Conservation (phyloP, 129 eudicot genomes). For the Lactuca saligna region DNA sequence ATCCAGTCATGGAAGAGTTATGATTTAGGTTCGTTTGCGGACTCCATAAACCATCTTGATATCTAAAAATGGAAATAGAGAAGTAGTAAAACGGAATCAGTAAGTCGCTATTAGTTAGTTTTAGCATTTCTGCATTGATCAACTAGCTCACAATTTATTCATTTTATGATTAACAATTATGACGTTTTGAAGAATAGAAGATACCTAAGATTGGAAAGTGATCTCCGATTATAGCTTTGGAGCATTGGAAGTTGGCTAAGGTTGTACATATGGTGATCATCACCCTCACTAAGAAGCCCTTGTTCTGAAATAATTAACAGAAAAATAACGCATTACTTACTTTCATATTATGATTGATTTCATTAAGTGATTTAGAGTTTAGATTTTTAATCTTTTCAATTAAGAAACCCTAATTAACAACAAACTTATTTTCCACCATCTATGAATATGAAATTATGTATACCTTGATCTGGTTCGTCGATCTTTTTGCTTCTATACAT, state of each 20-base stretch:
- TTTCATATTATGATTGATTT: neutral
- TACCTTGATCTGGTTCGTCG: conserved; percentile 81
- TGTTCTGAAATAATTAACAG: conserved; percentile 39
- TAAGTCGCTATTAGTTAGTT: neutral
- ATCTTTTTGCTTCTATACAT: conserved; percentile 91
- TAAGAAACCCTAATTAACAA: conserved; percentile 20
- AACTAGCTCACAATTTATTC: neutral
- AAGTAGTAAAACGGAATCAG: neutral
- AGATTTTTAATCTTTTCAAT: neutral
- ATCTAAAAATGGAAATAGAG: conserved; percentile 33
- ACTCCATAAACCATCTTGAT: conserved; percentile 54
- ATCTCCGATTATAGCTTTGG: conserved; percentile 55
- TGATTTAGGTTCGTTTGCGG: conserved; percentile 38
- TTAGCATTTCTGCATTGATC: neutral
- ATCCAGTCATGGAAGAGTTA: conserved; percentile 37
- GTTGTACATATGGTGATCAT: conserved; percentile 64
- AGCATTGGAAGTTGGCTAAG: conserved; percentile 86
- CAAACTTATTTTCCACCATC: neutral
- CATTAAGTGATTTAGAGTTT: neutral
- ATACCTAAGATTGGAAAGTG: conserved; percentile 63
- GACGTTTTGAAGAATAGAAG: neutral
- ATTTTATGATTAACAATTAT: neutral
- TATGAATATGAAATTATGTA: neutral
- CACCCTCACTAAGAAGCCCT: conserved; percentile 59
- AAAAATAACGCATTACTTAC: conserved; percentile 4